Base-by-base conservation (phyloP, 352 stramenopile species). In the Pythium dissotocum region DNA sequence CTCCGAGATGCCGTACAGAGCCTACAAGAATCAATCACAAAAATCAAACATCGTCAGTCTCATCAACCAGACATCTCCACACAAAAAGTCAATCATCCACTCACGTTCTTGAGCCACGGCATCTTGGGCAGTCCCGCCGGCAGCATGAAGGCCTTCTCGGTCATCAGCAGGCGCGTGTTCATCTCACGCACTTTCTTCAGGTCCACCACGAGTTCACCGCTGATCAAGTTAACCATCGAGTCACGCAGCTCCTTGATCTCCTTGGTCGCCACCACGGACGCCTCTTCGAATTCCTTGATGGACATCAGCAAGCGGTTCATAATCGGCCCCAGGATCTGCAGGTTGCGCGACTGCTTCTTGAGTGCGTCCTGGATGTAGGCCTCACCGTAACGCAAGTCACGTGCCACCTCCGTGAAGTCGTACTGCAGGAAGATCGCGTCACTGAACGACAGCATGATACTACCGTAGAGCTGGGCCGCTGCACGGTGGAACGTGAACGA, bases 391-490 rank as follows among this genome's bases (percentile, higher is more conserved):
- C 85, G 85, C 26, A 95, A 61, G 33, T 93, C 83, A 6, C 85
- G 83, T 4, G 87, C 86, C 18, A 93, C 72, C 60, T 93, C 87
- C 0, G 77, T 89, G 67, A 95, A 95, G 66, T 95, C 87, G 70
- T 95, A 95, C 69, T 89, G 87, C 16, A 95, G 38, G 46, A 95
- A 95, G n/a, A 93, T 77, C 1, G 85, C 70, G 67, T 95, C 83
- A 35, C 80, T 91, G 67, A 91, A 91, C 24, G 80, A 88, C 14
- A 93, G 65, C 65, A 93, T 69, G 33, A 93, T 77, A 64, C 85
- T 91, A 21, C 85, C 85, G 61, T 95, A 95, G 21, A 95, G 75
- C 72, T 95, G 80, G 10, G 87, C 83, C 18, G 82, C 83, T 1
- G 87, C 82, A 32, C 85, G 83, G 52, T 95, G 84, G 60, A 92